Base-by-base conservation (phyloP, 2,329 filamentous ascomycete species). In the Penicillium sp. region DNA sequence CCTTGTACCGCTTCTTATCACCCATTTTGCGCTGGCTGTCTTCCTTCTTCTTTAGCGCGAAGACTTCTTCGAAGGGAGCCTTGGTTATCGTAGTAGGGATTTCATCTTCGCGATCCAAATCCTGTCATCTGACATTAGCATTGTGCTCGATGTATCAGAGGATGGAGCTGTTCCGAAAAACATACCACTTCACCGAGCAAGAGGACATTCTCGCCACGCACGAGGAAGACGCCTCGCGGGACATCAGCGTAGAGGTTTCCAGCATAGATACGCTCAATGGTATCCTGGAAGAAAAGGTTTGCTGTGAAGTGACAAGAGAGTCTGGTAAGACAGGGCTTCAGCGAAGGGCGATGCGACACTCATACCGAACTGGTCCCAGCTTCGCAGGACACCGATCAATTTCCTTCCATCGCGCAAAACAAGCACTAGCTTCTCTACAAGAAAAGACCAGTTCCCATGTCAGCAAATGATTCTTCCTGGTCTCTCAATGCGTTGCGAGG, bases 341-440 rank as follows among this genome's bases (percentile, higher is more conserved):
- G 42, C 50, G 33, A 52, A 51, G 49, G 28, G 28, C 12, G 18
- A 28, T 47, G 46, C 28, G 43, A 46, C 49, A 15, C 47, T 49
- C 80, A 66, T 85, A 96, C 92, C 93, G 69, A 96, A 97, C 74
- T 99, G 94, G 75, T 99, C 94, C 90, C 94, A 99, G 64, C 90
- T 95, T 67, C 94, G 83, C 62, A 99, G 76, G 43, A 97, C 89
- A 28, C 94, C 94, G 62, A 95, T 89, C 62, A 97, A 80, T 76
- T 97, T 97, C 65, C 93, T 85, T 56, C 95, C 94, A 70, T 99
- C 94, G 63, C 94, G 88, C 50, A 99, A 82, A 43, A 92, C 85
- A 51, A 97, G 82, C 76, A 96, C 85, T 54, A 99, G 85, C 77
- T 99, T 99, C 79, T 99, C 94, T 97, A 72, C 58, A 63, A 15